phyloP scores from a whole-genome alignment of 352 stramenopile species.

The Phytophthora meadii region DNA sequence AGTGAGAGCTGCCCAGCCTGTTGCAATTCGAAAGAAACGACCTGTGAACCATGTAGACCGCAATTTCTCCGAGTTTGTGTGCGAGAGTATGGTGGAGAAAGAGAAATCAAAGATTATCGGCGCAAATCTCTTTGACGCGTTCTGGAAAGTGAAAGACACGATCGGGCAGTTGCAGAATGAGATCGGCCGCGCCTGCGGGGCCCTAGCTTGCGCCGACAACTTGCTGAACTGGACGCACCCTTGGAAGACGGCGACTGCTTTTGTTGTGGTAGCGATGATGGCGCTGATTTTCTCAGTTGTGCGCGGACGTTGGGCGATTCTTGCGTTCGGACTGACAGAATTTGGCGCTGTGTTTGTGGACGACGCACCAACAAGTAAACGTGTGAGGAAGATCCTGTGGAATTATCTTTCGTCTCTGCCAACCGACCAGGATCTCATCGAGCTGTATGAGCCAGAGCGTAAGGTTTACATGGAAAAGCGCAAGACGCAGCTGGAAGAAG shows the following conservation, averaged over 20 bases:
- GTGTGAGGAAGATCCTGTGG: slow-evolving; percentile 78
- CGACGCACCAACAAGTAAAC: slow-evolving; percentile 81
- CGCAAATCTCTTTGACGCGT: slow-evolving; percentile 74
- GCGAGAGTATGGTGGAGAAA: slow-evolving; percentile 70
- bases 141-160: slow-evolving; percentile 88
- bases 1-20: slow-evolving; percentile 10
- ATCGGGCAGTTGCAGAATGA: slow-evolving; percentile 78
- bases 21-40: slow-evolving; percentile 25
- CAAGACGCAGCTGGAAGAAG: slow-evolving; percentile 50
- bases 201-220: slow-evolving; percentile 78
- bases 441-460: slow-evolving; percentile 74
- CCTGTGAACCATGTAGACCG: slow-evolving; percentile 52
- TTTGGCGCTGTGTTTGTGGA: slow-evolving; percentile 82
- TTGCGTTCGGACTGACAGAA: slow-evolving; percentile 78
- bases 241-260: slow-evolving; percentile 82
- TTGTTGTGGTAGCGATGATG: slow-evolving; percentile 53
- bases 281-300: slow-evolving; percentile 73
- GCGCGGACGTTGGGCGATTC: slow-evolving; percentile 74
- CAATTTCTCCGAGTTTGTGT: slow-evolving; percentile 76
- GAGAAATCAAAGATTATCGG: slow-evolving; percentile 75
- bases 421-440: slow-evolving; percentile 82
- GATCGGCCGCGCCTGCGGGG: slow-evolving; percentile 76
- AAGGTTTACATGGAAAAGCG: slow-evolving; percentile 66
- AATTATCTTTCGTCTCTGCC: slow-evolving; percentile 85
- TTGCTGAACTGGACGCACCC: slow-evolving; percentile 89